A percentile compares a stretch with the other conserved stretches of the same genome.
Evolutionary conservation across 257 asterid species (phyloP).

Genomic region (Nicotiana attenuata): DNA sequence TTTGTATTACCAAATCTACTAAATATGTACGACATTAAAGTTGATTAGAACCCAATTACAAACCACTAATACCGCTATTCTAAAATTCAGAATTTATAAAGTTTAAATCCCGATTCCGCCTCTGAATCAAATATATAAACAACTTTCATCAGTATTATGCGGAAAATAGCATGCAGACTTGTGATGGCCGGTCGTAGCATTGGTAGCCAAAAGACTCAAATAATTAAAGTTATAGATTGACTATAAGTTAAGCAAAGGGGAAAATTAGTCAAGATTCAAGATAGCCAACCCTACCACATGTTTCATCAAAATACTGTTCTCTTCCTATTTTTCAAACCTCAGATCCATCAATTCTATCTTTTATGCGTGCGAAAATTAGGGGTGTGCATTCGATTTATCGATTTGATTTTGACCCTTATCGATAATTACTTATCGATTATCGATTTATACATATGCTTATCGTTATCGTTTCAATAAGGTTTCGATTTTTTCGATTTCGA

Average conservation of each 20-base stretch:
- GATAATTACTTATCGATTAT: too few species aligned
- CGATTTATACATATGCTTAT: too few species aligned
- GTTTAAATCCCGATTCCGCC: too few species aligned
- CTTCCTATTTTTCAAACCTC: background rate
- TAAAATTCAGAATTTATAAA: too few species aligned
- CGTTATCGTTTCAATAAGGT: too few species aligned
- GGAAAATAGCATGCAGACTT: background rate
- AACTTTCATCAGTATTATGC: background rate
- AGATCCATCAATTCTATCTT: background rate
- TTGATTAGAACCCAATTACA: too few species aligned
- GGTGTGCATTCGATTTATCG: too few species aligned
- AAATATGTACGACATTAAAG: too few species aligned
- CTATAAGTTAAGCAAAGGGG: background rate
- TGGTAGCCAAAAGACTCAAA: background rate
- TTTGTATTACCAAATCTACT: too few species aligned
- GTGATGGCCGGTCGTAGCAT: background rate
- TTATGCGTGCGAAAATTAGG: background rate
- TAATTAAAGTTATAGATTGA: background rate
- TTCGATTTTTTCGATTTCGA: too few species aligned
- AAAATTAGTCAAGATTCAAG: background rate
- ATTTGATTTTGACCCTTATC: too few species aligned
- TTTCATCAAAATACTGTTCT: background rate
- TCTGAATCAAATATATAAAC: too few species aligned
- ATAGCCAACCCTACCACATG: background rate
- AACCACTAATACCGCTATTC: fast-evolving